Evolutionary conservation across 345 rosid species (phyloP).

Genomic region (Theobroma cacao): DNA sequence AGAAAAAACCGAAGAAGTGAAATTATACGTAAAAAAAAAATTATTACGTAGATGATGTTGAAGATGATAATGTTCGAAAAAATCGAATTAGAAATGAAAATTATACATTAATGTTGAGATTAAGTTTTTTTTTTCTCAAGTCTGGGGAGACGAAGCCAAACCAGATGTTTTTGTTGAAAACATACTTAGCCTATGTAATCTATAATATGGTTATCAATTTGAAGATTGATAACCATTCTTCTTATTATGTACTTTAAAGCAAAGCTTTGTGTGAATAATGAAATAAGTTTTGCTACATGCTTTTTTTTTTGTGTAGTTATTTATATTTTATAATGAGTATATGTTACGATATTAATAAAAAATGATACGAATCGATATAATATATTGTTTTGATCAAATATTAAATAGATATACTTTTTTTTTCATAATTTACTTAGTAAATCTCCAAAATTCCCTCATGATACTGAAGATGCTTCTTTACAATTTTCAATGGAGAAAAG

Average conservation of each 20-base stretch:
- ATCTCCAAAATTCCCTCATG: background rate
- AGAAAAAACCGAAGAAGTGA: background rate
- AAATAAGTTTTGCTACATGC: background rate
- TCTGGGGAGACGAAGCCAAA: slow-evolving; percentile 45
- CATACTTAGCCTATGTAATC: background rate
- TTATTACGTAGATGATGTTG: background rate
- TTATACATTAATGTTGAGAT: background rate
- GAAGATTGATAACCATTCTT: background rate
- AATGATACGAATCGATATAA: too few species aligned
- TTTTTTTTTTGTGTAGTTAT: background rate
- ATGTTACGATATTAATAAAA: too few species aligned
- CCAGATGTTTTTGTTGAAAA: slow-evolving; percentile 16
- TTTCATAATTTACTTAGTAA: background rate
- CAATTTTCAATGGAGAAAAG: background rate
- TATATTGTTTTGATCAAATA: too few species aligned
- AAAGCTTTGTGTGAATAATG: background rate
- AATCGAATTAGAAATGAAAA: background rate
- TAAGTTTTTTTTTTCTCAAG: background rate
- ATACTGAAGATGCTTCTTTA: background rate
- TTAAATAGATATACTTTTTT: too few species aligned
- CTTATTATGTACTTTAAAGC: background rate
- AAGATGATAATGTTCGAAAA: background rate
- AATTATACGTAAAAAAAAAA: background rate
- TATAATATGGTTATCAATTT: slow-evolving; percentile 5
- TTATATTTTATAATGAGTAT: too few species aligned